Percentiles rank a stretch among this genome's conserved stretches.
Evolutionary conservation across 352 stramenopile genomes (phyloP).

Genomic region (Elongisporangium anandrum): DNA sequence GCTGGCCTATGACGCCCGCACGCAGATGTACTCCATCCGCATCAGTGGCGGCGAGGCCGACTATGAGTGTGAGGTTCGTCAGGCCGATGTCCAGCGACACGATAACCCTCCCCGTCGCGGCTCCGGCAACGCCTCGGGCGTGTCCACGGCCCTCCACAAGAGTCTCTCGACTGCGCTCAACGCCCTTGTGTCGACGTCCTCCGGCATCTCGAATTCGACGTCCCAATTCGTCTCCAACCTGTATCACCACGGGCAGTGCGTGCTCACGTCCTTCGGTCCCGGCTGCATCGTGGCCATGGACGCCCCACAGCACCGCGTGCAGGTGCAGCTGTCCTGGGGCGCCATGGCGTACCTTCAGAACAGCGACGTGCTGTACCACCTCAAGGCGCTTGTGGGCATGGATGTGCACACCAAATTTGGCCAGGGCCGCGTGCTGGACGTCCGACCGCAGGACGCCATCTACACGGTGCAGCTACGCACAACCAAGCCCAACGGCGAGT

Average conservation of each 20-base stretch:
- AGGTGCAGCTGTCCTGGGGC: slow-evolving; percentile 65
- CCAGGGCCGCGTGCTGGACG: slow-evolving; percentile 47
- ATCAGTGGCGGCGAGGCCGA: slow-evolving; percentile 26
- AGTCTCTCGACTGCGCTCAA: slow-evolving; percentile 45
- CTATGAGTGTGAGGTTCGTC: slow-evolving; percentile 31
- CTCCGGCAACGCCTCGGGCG: slow-evolving; percentile 9
- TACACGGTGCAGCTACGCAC: slow-evolving; percentile 71
- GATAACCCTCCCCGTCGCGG: slow-evolving; percentile 11
- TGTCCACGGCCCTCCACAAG: slow-evolving; percentile 37
- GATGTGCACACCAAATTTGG: slow-evolving; percentile 80
- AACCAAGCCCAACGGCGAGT: slow-evolving; percentile 33
- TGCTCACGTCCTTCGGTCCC: slow-evolving; percentile 65
- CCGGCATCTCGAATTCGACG: slow-evolving; percentile 33
- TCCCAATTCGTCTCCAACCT: slow-evolving; percentile 63
- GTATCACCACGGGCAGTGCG: slow-evolving; percentile 67
- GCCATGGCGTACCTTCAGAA: slow-evolving; percentile 50
- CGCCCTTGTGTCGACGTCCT: slow-evolving; percentile 57
- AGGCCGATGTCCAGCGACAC: slow-evolving; percentile 34
- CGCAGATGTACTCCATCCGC: slow-evolving; percentile 53
- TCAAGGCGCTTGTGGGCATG: slow-evolving; percentile 68
- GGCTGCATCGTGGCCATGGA: slow-evolving; percentile 57
- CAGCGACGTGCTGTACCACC: slow-evolving; percentile 63
- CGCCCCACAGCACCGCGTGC: slow-evolving; percentile 35
- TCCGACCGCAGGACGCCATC: slow-evolving; percentile 62
- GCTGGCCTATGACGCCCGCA: slow-evolving; percentile 35